A percentile compares a stretch with the other conserved stretches of the same genome.
Conservation (phyloP, 1,284 basidiomycete species). For the Boletus austroedulis region DNA sequence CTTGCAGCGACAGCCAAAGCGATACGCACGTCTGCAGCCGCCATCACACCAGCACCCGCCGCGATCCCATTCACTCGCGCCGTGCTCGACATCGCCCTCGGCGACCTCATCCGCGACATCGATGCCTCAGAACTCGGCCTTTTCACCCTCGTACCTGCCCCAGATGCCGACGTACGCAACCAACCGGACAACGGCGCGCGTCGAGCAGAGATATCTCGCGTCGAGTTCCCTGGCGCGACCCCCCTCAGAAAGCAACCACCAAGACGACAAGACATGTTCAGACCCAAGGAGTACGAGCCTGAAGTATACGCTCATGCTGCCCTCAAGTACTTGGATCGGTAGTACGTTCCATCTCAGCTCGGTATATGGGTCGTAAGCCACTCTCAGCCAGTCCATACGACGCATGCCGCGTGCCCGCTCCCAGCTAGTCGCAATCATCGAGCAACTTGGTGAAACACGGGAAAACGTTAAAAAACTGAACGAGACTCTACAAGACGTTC, state of each 20-base stretch:
- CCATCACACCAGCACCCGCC: conserved; percentile 14
- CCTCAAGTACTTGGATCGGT: conserved; percentile 68
- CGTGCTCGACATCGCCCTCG: conserved; percentile 57
- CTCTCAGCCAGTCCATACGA: conserved; percentile 54
- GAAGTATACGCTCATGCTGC: conserved; percentile 74
- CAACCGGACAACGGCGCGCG: conserved; percentile 32
- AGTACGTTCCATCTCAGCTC: conserved; percentile 46
- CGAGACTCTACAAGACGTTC: conserved; percentile 53
- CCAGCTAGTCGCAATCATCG: conserved; percentile 53
- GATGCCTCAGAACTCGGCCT: conserved; percentile 74
- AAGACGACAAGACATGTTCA: conserved; percentile 42
- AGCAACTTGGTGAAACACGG: conserved; percentile 50
- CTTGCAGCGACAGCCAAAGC: conserved; percentile 38
- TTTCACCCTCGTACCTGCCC: conserved; percentile 50
- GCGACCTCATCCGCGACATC: conserved; percentile 73
- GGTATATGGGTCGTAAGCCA: not conserved
- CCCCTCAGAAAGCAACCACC: conserved; percentile 53
- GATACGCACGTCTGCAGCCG: conserved; percentile 36
- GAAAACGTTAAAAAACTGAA: conserved; percentile 51
- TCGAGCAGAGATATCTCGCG: conserved; percentile 52
- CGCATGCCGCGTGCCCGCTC: conserved; percentile 69
- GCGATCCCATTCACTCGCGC: conserved; percentile 55
- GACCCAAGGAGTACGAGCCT: conserved; percentile 53
- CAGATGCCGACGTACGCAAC: conserved; percentile 37
- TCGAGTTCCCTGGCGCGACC: conserved; percentile 65